Base-by-base conservation (phyloP, 2,329 filamentous ascomycete genomes). In the Peltaster fructicola region DNA sequence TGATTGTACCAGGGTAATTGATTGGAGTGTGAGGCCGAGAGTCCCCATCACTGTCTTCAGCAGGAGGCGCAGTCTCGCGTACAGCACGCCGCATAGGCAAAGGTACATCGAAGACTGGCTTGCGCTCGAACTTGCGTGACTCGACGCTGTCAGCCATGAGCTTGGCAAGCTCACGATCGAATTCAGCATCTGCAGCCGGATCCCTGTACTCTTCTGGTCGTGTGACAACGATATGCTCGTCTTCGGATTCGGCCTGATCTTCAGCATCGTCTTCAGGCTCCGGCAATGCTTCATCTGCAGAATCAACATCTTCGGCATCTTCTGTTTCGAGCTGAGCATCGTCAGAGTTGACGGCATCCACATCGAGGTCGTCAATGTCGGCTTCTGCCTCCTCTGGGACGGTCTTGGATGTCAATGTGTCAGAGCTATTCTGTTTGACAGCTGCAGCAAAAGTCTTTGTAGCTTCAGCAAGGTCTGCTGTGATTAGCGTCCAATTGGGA, bases 101-200 rank as follows among this genome's bases (percentile, higher is more conserved):
- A 1, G 90, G 82, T n/a, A 95, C 80, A 48, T 98, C 90, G 44
- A 98, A 93, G 25, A 88, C 65, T 14, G 79, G 72, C 53, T 92
- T 93, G 33, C 88, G 78, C 45, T 98, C 88, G 39, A 92, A 91
- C 43, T 92, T 93, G 40, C 88, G 72, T 4, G 85, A 90, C 39
- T 98, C 88, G 41, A 92, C 59, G 54, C 85, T 93, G 51, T 98
- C 88, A 24, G 84, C 69, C 85, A 98, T 95, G 69, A 98, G 78
- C 52, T 91, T 93, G 17, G 88, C 84, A 50, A 92, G 88, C 52
- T 95, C 88, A 40, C 85, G 79, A 46, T 98, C 90, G 47, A 98
- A 98, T 20, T 98, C 88, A 5, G 85, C 88, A 44, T 98, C 88
- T 19, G 76, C 81, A 53, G 93, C 84, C 1, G 85, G 84, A 37